Conservation (phyloP, 1,284 basidiomycete species). For the Ceratobasidium sp. region DNA sequence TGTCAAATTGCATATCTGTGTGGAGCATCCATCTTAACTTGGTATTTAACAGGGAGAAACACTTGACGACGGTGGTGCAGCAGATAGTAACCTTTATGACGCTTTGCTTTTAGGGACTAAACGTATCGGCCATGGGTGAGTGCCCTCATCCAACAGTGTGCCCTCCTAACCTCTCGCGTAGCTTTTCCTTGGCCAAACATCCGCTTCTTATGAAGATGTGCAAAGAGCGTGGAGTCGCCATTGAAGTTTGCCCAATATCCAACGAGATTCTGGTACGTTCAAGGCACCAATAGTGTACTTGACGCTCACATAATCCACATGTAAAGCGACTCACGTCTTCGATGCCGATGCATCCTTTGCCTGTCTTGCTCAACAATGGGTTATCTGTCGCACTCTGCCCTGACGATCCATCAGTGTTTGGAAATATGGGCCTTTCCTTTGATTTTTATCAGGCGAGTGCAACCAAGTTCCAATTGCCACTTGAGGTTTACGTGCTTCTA, state of each 20-base stretch:
- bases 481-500: background rate
- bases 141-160: background rate
- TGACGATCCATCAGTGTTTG: slow-evolving; percentile 57
- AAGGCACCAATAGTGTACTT: background rate
- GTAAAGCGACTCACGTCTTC: slow-evolving; percentile 49
- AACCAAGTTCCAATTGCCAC: background rate
- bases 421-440: slow-evolving; percentile 53
- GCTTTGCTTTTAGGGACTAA: slow-evolving; percentile 34
- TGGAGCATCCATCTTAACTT: slow-evolving; percentile 72
- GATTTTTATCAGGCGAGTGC: slow-evolving; percentile 52
- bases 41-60: background rate
- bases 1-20: slow-evolving; percentile 55
- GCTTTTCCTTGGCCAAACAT: background rate
- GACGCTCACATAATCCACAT: background rate
- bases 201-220: background rate
- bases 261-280: slow-evolving; percentile 48
- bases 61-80: slow-evolving; percentile 30
- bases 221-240: slow-evolving; percentile 52
- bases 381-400: slow-evolving; percentile 53
- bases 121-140: slow-evolving; percentile 33
- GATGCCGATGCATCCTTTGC: slow-evolving; percentile 51
- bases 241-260: slow-evolving; percentile 53
- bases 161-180: background rate
- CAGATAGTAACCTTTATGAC: slow-evolving; percentile 36
- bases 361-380: slow-evolving; percentile 52